These are phyloP conservation scores for Niebla homalea DNA, from an alignment of 495 filamentous ascomycete genomes.

Conservation along the genomic window DNA sequence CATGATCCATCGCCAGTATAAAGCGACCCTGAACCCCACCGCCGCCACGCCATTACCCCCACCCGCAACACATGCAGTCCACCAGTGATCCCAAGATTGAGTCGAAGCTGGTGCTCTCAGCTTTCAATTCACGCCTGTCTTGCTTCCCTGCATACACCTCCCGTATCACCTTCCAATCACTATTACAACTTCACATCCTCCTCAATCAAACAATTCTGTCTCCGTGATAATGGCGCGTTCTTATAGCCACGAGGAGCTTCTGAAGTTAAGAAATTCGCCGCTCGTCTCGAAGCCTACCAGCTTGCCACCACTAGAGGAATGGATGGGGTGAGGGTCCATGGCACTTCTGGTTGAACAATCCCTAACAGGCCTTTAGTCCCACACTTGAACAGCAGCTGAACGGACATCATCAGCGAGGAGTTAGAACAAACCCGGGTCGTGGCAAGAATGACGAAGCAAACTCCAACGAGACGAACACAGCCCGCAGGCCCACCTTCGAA, in stretches of 20 bases:
- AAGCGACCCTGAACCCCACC: too few relatives aligned
- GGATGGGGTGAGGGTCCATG: constrained; percentile 74
- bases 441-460: constrained; percentile 12
- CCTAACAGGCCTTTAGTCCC: constrained; percentile 25
- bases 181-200: background rate
- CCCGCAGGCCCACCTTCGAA: constrained; percentile 48
- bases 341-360: background rate
- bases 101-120: background rate
- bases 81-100: too few relatives aligned
- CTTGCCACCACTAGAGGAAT: constrained; percentile 85
- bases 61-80: too few relatives aligned
- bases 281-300: constrained; percentile 67
- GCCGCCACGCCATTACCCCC: too few relatives aligned
- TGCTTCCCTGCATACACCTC: background rate
- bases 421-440: background rate
- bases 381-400: constrained; percentile 23
- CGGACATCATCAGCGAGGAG: background rate
- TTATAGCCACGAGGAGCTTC: constrained; percentile 71
- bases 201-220: background rate
- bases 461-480: constrained; percentile 25
- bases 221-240: constrained; percentile 36
- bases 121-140: background rate
- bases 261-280: constrained; percentile 66
- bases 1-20: too few relatives aligned
- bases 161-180: background rate